These are phyloP conservation scores for Verticillium klebahnii DNA, from an alignment of 2,329 filamentous ascomycete genomes.

Conservation along the genomic window DNA sequence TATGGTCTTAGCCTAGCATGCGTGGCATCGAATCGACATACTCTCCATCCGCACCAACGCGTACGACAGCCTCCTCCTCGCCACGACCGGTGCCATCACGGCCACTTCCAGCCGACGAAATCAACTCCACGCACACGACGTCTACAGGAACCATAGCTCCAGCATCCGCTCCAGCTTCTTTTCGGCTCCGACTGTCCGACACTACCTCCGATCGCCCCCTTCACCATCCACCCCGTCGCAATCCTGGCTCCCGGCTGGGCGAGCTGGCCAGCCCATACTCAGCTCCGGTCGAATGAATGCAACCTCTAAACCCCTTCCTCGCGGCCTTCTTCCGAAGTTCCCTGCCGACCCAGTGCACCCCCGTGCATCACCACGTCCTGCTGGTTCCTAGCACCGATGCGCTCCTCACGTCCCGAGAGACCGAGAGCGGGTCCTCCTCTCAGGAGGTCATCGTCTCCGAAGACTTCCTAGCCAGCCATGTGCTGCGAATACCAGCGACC, in stretches of 20 bases:
- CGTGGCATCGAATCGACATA: not conserved
- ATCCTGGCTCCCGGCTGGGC: conserved; percentile 1
- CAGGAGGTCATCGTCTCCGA: conserved; percentile 82
- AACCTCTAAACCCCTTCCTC: conserved; percentile 97
- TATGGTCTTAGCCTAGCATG: not conserved
- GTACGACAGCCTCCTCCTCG: not conserved
- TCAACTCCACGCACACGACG: too few species aligned
- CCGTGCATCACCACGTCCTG: conserved; percentile 86
- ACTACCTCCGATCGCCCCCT: not conserved
- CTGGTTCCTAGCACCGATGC: conserved; percentile 92
- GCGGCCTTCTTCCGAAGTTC: conserved; percentile 98
- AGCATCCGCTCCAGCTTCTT: not conserved
- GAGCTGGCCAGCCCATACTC: conserved; percentile 11
- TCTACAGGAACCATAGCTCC: not conserved
- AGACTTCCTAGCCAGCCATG: conserved; percentile 95
- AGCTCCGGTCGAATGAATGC: conserved; percentile 52
- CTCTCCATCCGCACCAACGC: not conserved
- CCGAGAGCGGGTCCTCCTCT: conserved; percentile 73
- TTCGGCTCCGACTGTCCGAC: not conserved
- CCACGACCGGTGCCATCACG: not conserved
- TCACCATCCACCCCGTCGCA: not conserved
- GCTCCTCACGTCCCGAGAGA: conserved; percentile 81
- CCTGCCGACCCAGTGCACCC: conserved; percentile 84
- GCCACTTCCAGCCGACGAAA: not conserved
- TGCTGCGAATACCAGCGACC: conserved; percentile 70